Percentiles rank a stretch among this genome's conserved stretches.
These are phyloP conservation scores for Mycosphaerelloides madeirae DNA, from an alignment of 2,329 filamentous ascomycete genomes.

Conservation along the genomic window DNA sequence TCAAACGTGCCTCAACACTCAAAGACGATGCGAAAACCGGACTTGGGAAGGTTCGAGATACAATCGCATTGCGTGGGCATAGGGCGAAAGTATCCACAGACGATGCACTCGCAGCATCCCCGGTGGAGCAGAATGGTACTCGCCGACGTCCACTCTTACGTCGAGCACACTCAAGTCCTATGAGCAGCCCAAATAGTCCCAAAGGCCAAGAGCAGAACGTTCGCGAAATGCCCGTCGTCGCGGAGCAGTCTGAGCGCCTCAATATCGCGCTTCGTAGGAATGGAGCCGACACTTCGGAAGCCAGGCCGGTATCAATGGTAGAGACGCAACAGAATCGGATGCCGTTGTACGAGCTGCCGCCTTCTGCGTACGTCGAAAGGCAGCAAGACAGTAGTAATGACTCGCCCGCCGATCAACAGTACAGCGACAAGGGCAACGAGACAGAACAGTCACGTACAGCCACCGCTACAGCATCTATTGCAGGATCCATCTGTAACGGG, in stretches of 20 bases:
- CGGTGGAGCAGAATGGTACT: constrained; percentile 17
- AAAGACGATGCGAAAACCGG: constrained; percentile 78
- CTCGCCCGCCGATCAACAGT: constrained; percentile 1
- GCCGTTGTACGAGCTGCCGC: too few species aligned
- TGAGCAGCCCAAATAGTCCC: constrained; percentile 26
- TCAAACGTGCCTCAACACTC: constrained; percentile 74
- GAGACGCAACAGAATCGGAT: constrained; percentile 1
- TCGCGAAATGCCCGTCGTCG: constrained; percentile 8
- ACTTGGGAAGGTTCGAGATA: constrained; percentile 79
- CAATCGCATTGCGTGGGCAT: constrained; percentile 56
- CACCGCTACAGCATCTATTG: constrained; percentile 45
- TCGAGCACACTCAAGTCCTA: constrained; percentile 24
- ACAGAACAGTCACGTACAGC: constrained; percentile 5
- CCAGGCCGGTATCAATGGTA: constrained; percentile 2
- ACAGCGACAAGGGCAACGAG: constrained; percentile 5
- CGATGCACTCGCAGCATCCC: constrained; percentile 20
- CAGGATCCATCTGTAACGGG: constrained; percentile 57
- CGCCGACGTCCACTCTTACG: constrained; percentile 18
- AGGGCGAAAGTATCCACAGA: constrained; percentile 35
- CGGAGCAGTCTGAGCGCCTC: constrained; percentile 17
- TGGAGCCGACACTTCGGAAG: constrained; percentile 10
- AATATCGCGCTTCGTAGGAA: constrained; percentile 12
- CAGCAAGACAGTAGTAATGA: constrained; percentile 6
- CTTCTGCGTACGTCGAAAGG: too few species aligned
- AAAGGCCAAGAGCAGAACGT: constrained; percentile 6